Percentiles rank a stretch among this genome's conserved stretches.
These are phyloP conservation scores for Stylosanthes scabra DNA, from an alignment of 331 rosid genomes.

Conservation along the genomic window DNA sequence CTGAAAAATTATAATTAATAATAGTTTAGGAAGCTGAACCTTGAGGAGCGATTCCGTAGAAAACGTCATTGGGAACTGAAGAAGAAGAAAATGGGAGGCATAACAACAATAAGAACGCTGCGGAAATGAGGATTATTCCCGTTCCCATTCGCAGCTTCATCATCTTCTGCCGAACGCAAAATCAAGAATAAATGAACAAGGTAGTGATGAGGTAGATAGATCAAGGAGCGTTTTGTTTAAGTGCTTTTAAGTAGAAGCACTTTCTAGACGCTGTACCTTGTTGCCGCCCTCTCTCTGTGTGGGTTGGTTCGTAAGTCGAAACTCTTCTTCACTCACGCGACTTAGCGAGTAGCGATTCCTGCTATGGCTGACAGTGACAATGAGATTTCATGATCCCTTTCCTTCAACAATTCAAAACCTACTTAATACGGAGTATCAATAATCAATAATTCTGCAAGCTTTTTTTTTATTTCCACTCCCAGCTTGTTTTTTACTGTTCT, in stretches of 20 bases:
- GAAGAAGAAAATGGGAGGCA: constrained; percentile 43
- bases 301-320: no score
- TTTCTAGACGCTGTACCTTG: neutral
- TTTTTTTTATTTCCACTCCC: no score
- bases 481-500: no score
- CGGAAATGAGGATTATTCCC: constrained; percentile 38
- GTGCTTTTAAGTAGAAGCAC: neutral
- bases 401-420: no score
- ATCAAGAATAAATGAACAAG: neutral
- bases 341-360: no score
- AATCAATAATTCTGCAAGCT: no score
- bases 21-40: constrained; percentile 45
- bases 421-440: no score
- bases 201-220: constrained; percentile 12
- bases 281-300: no score
- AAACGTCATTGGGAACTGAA: constrained; percentile 52
- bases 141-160: constrained; percentile 42
- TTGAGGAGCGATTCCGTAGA: constrained; percentile 82
- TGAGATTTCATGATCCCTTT: no score
- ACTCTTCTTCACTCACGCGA: no score
- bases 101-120: constrained; percentile 9
- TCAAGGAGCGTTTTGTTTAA: constrained; percentile 21
- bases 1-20: neutral
- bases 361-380: no score
- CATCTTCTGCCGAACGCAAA: constrained; percentile 31